A percentile compares a stretch with the other conserved stretches of the same genome.
phyloP scores from a whole-genome alignment of 257 asterid species.

The Primulina huaijiensis region DNA sequence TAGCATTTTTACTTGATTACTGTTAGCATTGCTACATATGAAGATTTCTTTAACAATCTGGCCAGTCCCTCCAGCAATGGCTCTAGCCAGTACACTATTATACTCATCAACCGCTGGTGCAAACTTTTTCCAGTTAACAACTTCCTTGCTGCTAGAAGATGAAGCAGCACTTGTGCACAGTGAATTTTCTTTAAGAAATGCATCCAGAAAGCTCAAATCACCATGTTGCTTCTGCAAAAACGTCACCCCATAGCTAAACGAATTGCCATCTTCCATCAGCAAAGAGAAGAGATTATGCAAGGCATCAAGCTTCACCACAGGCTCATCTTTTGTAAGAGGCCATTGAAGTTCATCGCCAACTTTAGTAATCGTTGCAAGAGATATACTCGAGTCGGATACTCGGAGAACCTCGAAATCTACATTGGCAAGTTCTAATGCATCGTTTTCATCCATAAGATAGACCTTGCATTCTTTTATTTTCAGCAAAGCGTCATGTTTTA shows the following conservation, averaged over 20 bases:
- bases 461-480: conserved; percentile 61
- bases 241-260: conserved; percentile 72
- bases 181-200: conserved; percentile 53
- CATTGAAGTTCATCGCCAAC: conserved; percentile 74
- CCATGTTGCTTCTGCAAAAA: conserved; percentile 37
- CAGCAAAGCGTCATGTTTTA: conserved; percentile 48
- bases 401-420: conserved; percentile 54
- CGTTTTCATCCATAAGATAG: conserved; percentile 63
- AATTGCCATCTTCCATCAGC: conserved; percentile 56
- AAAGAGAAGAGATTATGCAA: conserved; percentile 59
- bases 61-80: conserved; percentile 84
- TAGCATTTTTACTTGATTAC: conserved; percentile 48
- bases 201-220: conserved; percentile 45
- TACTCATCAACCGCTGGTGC: conserved; percentile 71
- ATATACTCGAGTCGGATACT: conserved; percentile 41
- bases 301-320: conserved; percentile 66
- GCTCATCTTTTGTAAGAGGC: conserved; percentile 84
- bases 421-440: conserved; percentile 53
- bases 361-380: conserved; percentile 61
- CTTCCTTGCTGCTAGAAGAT: conserved; percentile 24
- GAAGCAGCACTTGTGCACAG: conserved; percentile 37
- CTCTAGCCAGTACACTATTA: conserved; percentile 63
- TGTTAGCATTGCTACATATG: conserved; percentile 66
- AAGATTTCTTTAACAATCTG: conserved; percentile 74
- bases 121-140: conserved; percentile 66